Evolutionary conservation across 768 basidiomycete genomes (phyloP), one percentile per base, ranked within the genome.

Genomic region (Mycena olivaceomarginata): DNA sequence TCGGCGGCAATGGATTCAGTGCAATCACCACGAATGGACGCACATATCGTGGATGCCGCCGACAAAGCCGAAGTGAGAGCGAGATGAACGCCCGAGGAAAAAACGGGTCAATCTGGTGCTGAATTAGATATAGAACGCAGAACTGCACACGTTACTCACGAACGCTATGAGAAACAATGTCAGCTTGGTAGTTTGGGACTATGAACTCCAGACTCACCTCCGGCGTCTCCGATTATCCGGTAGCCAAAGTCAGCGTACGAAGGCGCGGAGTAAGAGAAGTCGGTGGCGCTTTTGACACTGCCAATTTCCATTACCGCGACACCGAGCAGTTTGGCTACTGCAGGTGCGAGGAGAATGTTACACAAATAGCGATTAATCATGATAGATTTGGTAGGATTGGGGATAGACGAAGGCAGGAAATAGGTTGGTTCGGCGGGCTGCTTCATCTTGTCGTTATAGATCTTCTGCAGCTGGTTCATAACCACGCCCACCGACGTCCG

Each of bases 211-310:
- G 48, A 80, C 86, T 78, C 75, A 93, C 93, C 91, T 79, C 92
- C 93, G 13, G 93, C 93, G 81, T 94, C 93, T 9, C 93, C 93
- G n/a, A 92, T 81, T 66, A 94, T 92, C 63, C 93, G 88, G 80
- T 89, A 94, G 12, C 86, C 85, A 41, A 83, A 81, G 4, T 92
- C 93, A 15, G 90, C 91, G 77, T 93, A 93, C 0, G 83, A 85
- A 41, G 88, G 84, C 16, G 93, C 91, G 7, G 93, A 93, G 81
- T 94, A 94, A 79, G 92, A 93, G 74, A 90, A 94, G 83, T 94
- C 92, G 25, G 88, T 87, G 16, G 92, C 91, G 66, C 86, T 92
- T 77, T 88, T 89, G 71, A 93, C 88, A 59, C 85, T 88, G 60
- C 86, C 87, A 63, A 85, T 81, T 37, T 85, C 80, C 77, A 91